Conservation (phyloP, 768 basidiomycete species). For the Candolleomyces aberdarensis region DNA sequence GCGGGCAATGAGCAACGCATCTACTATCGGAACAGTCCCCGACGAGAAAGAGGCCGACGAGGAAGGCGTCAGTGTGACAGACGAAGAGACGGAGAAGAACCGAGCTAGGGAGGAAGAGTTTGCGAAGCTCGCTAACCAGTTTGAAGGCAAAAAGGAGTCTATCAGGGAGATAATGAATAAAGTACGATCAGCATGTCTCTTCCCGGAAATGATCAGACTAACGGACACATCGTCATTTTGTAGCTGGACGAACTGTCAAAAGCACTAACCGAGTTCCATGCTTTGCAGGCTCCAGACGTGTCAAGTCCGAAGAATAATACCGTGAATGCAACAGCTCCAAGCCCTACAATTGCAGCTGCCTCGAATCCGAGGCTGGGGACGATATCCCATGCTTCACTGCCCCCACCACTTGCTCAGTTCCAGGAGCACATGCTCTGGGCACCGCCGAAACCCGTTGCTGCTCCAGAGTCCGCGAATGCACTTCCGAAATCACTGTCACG, state of each 20-base stretch:
- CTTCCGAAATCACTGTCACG: background rate
- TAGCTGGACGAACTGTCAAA: constrained; percentile 60
- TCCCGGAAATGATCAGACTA: too few species aligned
- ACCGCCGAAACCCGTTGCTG: background rate
- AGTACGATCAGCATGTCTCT: constrained; percentile 34
- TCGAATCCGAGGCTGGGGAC: background rate
- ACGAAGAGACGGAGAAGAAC: constrained; percentile 53
- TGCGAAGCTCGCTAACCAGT: constrained; percentile 61
- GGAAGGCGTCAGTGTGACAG: constrained; percentile 47
- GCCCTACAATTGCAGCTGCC: background rate
- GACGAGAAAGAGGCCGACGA: constrained; percentile 40
- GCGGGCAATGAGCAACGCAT: constrained; percentile 7
- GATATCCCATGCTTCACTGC: background rate
- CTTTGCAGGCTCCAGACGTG: constrained; percentile 43
- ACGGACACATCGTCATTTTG: background rate
- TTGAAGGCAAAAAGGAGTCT: constrained; percentile 64
- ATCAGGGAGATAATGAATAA: constrained; percentile 74
- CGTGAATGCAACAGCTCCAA: constrained; percentile 4
- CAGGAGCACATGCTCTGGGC: constrained; percentile 3
- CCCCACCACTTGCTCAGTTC: background rate
- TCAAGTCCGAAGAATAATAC: constrained; percentile 28
- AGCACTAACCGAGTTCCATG: constrained; percentile 48
- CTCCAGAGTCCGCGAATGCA: background rate
- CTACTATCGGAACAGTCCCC: constrained; percentile 16
- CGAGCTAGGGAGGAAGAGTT: constrained; percentile 66